A percentile compares a stretch with the other conserved stretches of the same genome.
phyloP scores from a whole-genome alignment of 768 basidiomycete genomes.

The Russula brevipes region DNA sequence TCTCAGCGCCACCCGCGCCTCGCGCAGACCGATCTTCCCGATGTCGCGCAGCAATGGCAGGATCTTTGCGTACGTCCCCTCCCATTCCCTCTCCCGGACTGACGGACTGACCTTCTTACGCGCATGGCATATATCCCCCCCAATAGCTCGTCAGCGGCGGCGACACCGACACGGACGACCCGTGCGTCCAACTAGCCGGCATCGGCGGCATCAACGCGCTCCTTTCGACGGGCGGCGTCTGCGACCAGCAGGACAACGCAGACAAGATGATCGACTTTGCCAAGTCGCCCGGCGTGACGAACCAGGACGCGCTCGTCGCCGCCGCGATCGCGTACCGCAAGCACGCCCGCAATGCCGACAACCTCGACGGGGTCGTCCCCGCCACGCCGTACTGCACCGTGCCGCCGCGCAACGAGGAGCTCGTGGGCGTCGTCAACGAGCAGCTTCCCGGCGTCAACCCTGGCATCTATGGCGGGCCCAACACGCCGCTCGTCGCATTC shows the following conservation, averaged over 20 bases:
- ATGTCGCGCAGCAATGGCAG: conserved; percentile 41
- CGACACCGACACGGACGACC: conserved; percentile 37
- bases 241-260: conserved; percentile 46
- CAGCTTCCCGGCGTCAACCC: conserved; percentile 51
- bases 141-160: conserved; percentile 34
- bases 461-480: conserved; percentile 48
- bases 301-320: conserved; percentile 38
- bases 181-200: conserved; percentile 42
- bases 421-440: conserved; percentile 47
- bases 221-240: conserved; percentile 42
- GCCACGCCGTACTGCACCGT: conserved; percentile 52
- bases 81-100: not conserved
- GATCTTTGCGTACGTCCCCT: conserved; percentile 35
- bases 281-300: conserved; percentile 39
- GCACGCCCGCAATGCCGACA: conserved; percentile 42
- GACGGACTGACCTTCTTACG: not conserved
- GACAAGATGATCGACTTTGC: conserved; percentile 50
- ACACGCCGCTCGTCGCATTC: conserved; percentile 44
- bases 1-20: conserved; percentile 25
- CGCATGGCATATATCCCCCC: no score
- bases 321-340: conserved; percentile 41
- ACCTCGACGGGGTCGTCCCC: conserved; percentile 38
- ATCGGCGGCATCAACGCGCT: conserved; percentile 41
- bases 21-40: conserved; percentile 35
- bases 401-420: conserved; percentile 45